Evolutionary conservation across 192 early-diverging fungal species (phyloP), one percentile per base, ranked within the genome.

Genomic region (Linnemannia exigua): DNA sequence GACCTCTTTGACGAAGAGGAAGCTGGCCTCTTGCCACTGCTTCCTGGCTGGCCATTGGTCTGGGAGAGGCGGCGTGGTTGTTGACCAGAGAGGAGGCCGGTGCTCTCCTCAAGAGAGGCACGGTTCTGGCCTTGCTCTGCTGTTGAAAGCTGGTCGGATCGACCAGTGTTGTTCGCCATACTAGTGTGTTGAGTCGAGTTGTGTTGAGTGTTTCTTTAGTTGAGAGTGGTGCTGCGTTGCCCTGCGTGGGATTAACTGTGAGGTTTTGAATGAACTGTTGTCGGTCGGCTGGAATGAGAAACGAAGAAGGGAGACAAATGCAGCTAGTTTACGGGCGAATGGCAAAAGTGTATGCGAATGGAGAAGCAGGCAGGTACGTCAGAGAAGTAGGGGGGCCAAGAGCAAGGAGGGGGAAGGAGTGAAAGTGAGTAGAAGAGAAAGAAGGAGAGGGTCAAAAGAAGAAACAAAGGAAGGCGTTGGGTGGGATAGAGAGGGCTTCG

Each of bases 141-240:
- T 6, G 81, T 73, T 20, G 81, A 83, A n/a, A 83, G 81, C 31
- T 41, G 75, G 54, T 83, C 81, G 14, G 81, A 77, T 52, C 48
- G 69, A 58, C 61, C 58, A 31, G 31, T 76, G 69, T 51, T 75
- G 68, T 33, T 76, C 19, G 76, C 46, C 76, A 78, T 78, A 12
- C 3, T 44, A n/a, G 19, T 54, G 31, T 61, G 52, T 36, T 15
- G 37, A 2, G 52, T 25, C 4, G 58, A 31, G 58, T 12, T n/a
- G 28, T 63, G 28, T 63, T 63, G 58, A 6, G 28, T 41, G 41
- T 17, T n/a, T n/a, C n/a, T n/a, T n/a, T n/a, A n/a, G n/a, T n/a
- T n/a, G n/a, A n/a, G n/a, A n/a, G n/a, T n/a, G n/a, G n/a, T n/a
- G n/a, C n/a, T 31, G 70, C 25, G 11, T 70, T 31, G 8, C 7